Base-by-base conservation (phyloP, 345 rosid species). In the Laguncularia racemosa region DNA sequence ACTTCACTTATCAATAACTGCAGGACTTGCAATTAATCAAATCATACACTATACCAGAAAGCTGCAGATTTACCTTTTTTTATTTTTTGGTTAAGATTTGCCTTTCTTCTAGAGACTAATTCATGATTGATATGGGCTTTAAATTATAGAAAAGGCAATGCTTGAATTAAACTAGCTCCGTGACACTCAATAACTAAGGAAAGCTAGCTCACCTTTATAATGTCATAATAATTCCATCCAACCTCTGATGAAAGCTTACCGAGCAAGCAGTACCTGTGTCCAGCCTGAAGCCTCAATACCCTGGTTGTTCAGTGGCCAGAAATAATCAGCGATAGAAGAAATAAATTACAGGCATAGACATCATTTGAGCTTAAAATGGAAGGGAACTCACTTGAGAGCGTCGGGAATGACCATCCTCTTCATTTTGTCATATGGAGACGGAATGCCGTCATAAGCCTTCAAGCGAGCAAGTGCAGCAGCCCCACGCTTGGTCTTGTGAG, bases 371-470 rank as follows among this genome's bases (percentile, higher is more conserved):
- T 33, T 33, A 10, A 33, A 33, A 33, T 7, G 40, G 40, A 33
- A 33, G 0, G 40, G 40, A 48, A 50, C 67, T 68, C 57, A 90
- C 91, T 84, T 87, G 57, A 87, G 91, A 43, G 96, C 93, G 74
- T 90, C 97, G 3, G 97, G 97, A 46, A 90, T 73, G 49, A 85
- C 93, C 97, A 90, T 90, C 53, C 87, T 84, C 80, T 90, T 90
- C 48, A 65, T 71, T 73, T 81, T 90, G 65, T 90, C 93, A 64
- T 76, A 90, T 13, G 97, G 95, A 5, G 91, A 74, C 2, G 96
- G 97, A 20, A 90, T 59, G 21, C 87, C 97, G 40, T 85, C 97
- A 64, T 79, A 90, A 16, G 67, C 85, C 81, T 85, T 90, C 84
- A 87, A 67, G 11, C 96, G 78, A 1, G 77, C 85, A 73, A 91